Base-by-base conservation (phyloP, 1,284 basidiomycete species). In the Trichosporon sp. region DNA sequence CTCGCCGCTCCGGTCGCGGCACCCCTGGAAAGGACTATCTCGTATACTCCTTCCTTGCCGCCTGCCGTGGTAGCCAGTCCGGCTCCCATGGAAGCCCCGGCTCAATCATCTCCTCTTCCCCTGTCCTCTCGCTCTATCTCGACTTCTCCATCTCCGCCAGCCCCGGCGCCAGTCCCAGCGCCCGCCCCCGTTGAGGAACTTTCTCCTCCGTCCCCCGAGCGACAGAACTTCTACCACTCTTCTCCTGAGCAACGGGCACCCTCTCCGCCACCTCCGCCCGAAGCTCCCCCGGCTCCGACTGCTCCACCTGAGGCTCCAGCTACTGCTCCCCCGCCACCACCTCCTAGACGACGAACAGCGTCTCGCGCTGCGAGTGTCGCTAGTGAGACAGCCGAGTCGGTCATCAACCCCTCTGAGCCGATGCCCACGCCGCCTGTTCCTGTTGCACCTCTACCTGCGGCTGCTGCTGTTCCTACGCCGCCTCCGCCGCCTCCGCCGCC, bases 1-100 rank as follows among this genome's bases (percentile, higher is more conserved):
- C 29, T n/a, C 29, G 56, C 56, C 56, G 56, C 56, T 60, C 56
- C 56, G 56, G 56, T 60, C 56, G 56, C 32, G 56, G 56, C 56
- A 31, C 27, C 29, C 29, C 56, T 60, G 56, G 56, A 60, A 60
- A 31, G 56, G 27, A 60, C 29, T 8, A 60, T 60, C 56, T 60
- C 56, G 56, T 60, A 9, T 21, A 60, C 56, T n/a, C 29, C 56
- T 60, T 32, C 29, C 56, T 29, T 60, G 29, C 56, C 56, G 56
- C 56, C 56, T 60, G 21, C 56, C n/a, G 44, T 53, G 31, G 47
- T 65, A 13, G 21, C 44, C 47, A 25, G 25, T 25, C 21, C 64
- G 38, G 42, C 31, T 13, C 32, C 44, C 64, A 29, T 65, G 23
- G 64, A 51, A 38, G 42, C 42, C 32, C 42, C 64, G 47, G 42